A percentile compares a stretch with the other conserved stretches of the same genome.
phyloP scores from a whole-genome alignment of 108 stramenopile species.

The Nitzschia sp. region DNA sequence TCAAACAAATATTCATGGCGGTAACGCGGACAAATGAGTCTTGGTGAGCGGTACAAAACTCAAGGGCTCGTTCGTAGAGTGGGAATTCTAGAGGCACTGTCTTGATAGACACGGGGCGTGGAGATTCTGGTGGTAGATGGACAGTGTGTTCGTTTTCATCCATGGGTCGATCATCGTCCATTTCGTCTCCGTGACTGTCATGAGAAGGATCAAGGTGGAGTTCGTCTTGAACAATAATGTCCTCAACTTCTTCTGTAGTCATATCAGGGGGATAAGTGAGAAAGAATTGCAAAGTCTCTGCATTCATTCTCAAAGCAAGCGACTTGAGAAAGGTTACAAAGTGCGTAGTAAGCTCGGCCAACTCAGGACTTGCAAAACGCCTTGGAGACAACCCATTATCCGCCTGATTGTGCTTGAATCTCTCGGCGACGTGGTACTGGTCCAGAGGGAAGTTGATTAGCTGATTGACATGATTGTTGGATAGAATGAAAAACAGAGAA shows the following conservation, averaged over 20 bases:
- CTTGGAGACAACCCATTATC: slow-evolving; percentile 19
- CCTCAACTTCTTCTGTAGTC: slow-evolving; percentile 29
- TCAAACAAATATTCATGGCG: slow-evolving; percentile 89
- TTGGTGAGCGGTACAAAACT: slow-evolving; percentile 78
- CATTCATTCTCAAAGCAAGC: slow-evolving; percentile 82
- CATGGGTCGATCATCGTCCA: slow-evolving; percentile 32
- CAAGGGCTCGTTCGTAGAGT: slow-evolving; percentile 78
- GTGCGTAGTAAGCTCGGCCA: slow-evolving; percentile 76
- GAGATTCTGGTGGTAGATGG: not conserved
- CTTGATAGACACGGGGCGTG: slow-evolving; percentile 24
- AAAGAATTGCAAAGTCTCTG: slow-evolving; percentile 86
- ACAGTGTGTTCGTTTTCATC: slow-evolving; percentile 27
- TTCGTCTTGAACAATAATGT: slow-evolving; percentile 10
- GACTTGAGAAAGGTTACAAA: slow-evolving; percentile 85
- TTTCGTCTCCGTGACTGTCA: not conserved
- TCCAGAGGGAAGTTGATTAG: slow-evolving; percentile 74
- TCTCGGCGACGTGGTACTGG: slow-evolving; percentile 60
- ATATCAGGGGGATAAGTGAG: slow-evolving; percentile 57
- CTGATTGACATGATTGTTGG: slow-evolving; percentile 80
- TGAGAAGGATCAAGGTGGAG: slow-evolving; percentile 5
- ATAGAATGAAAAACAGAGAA: slow-evolving; percentile 75
- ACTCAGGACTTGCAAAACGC: slow-evolving; percentile 53
- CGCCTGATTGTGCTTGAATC: slow-evolving; percentile 21
- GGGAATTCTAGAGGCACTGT: slow-evolving; percentile 66
- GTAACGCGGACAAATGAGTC: slow-evolving; percentile 86